Evolutionary conservation across 2,329 filamentous ascomycete genomes (phyloP).

Genomic region (Trichoderma guizhouense): DNA sequence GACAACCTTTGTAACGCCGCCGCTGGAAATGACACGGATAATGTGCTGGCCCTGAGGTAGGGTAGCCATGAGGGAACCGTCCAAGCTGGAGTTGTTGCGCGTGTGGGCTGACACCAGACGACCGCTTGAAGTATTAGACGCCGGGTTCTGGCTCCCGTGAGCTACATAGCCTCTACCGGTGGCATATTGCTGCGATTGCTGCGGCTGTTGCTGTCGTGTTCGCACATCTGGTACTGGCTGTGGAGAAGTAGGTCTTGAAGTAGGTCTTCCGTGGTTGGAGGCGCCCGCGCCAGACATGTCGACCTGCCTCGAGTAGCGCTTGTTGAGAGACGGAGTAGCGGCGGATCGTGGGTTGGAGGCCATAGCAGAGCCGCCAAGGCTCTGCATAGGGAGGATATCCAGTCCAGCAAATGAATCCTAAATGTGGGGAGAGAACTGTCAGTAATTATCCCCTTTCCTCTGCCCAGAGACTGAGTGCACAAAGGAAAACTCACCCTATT

Average conservation of each 20-base stretch:
- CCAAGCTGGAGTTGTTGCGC: slow-evolving; percentile 77
- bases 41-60: slow-evolving; percentile 83
- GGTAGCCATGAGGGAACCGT: slow-evolving; percentile 80
- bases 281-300: slow-evolving; percentile 40
- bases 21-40: slow-evolving; percentile 89
- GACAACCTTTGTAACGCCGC: slow-evolving; percentile 87
- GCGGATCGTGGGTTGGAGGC: slow-evolving; percentile 56
- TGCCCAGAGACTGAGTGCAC: not conserved
- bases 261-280: slow-evolving; percentile 18
- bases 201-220: slow-evolving; percentile 43
- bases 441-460: not conserved
- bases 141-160: slow-evolving; percentile 51
- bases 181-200: slow-evolving; percentile 40
- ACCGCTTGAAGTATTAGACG: slow-evolving; percentile 62
- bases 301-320: slow-evolving; percentile 63
- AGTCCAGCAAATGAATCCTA: slow-evolving; percentile 82
- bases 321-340: slow-evolving; percentile 42
- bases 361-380: slow-evolving; percentile 45
- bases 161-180: slow-evolving; percentile 47
- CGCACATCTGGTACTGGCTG: slow-evolving; percentile 9
- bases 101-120: slow-evolving; percentile 66
- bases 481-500: slow-evolving; percentile 64
- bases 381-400: slow-evolving; percentile 57
- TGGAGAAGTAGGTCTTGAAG: slow-evolving; percentile 46
- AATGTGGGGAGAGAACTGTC: not conserved